Evolutionary conservation across 257 asterid species (phyloP).

Genomic region (Jaltomata sinuosa): DNA sequence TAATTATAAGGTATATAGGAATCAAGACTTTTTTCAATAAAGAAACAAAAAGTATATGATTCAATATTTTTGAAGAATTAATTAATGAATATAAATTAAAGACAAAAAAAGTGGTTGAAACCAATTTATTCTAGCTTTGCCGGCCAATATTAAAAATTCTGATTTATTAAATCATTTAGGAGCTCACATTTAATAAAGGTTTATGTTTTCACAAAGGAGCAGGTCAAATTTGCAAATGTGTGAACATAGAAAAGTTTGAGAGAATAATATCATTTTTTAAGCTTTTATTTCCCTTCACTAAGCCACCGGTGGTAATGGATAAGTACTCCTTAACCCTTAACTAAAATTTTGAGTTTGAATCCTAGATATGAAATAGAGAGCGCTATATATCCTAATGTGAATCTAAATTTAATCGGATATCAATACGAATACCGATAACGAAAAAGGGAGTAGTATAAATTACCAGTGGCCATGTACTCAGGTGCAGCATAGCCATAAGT

Average conservation of each 20-base stretch:
- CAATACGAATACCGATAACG: fast-evolving
- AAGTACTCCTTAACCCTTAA: neutral
- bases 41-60: neutral
- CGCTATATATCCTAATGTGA: fast-evolving
- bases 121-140: neutral
- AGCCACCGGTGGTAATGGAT: neutral
- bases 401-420: fast-evolving
- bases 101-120: neutral
- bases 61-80: neutral
- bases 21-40: neutral
- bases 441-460: neutral
- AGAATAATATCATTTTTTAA: neutral
- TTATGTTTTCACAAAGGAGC: neutral
- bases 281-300: neutral
- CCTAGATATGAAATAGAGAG: too few species aligned
- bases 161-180: neutral
- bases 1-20: neutral
- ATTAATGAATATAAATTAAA: neutral
- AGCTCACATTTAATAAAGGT: neutral
- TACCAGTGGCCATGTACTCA: slow-evolving; percentile 81
- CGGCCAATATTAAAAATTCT: neutral
- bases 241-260: neutral
- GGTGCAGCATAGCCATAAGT: slow-evolving; percentile 93
- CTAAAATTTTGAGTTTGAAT: neutral
- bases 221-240: neutral